phyloP scores from a whole-genome alignment of 441 rosid species.

The Brassica hybrid region DNA sequence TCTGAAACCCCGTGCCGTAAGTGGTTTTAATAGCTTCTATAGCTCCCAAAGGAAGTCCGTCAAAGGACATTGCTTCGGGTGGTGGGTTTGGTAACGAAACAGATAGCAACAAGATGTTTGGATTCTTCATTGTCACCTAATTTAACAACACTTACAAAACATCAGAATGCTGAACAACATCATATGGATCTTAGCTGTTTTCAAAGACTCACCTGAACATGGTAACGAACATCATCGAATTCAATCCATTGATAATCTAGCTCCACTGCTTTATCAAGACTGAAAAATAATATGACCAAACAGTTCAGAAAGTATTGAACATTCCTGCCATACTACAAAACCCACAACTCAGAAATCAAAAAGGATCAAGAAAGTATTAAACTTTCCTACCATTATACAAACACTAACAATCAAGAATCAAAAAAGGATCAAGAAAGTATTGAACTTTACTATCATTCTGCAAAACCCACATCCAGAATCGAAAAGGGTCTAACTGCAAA shows the following conservation, averaged over 20 bases:
- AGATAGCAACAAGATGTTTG: conserved; percentile 67
- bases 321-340: not conserved
- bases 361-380: not conserved
- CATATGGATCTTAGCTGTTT: not conserved
- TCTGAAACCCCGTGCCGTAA: conserved; percentile 76
- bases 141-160: conserved; percentile 12
- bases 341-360: not conserved
- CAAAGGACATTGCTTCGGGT: conserved; percentile 65
- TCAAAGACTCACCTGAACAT: conserved; percentile 68
- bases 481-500: not conserved
- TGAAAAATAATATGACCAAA: conserved; percentile 41
- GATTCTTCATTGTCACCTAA: conserved; percentile 86
- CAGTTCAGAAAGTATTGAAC: conserved; percentile 16
- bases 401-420: not conserved
- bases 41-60: conserved; percentile 94
- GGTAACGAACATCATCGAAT: conserved; percentile 91
- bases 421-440: not conserved
- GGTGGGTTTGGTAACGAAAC: conserved; percentile 92
- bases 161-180: conserved; percentile 29
- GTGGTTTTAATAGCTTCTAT: conserved; percentile 88
- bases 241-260: conserved; percentile 92
- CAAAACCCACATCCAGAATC: conserved; percentile 13
- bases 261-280: conserved; percentile 88
- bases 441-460: not conserved
- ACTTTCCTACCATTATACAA: not conserved